phyloP scores from a whole-genome alignment of 176 grass and related monocot species.

The Miscanthus lutarioriparius region DNA sequence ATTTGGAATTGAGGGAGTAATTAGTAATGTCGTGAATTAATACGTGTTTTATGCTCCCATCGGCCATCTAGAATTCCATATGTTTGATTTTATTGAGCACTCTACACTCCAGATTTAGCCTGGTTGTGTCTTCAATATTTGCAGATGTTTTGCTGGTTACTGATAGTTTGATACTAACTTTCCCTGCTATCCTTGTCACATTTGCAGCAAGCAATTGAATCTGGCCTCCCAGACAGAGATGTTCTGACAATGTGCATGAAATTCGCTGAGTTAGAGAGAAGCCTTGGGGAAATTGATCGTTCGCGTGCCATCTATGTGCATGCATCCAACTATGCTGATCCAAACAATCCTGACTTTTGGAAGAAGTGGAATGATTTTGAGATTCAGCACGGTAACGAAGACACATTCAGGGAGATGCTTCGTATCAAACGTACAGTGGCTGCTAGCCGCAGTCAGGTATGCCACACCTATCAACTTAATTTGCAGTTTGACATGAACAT shows the following conservation, averaged over 20 bases:
- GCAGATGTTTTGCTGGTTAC: neutral
- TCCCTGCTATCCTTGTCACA: constrained; percentile 1
- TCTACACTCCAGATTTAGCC: neutral
- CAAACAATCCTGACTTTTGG: constrained; percentile 88
- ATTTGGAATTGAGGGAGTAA: neutral
- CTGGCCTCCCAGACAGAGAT: constrained; percentile 70
- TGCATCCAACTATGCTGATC: constrained; percentile 81
- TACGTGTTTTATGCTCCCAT: neutral
- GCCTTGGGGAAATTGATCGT: constrained; percentile 93
- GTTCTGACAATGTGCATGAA: constrained; percentile 77
- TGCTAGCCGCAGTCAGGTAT: constrained; percentile 88
- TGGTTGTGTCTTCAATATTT: neutral
- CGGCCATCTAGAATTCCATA: neutral
- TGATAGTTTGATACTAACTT: constrained; percentile 33
- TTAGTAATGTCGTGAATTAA: neutral
- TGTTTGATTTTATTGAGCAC: neutral
- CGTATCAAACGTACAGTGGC: constrained; percentile 75
- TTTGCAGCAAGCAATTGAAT: constrained; percentile 76
- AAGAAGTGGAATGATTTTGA: constrained; percentile 98
- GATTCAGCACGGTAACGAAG: constrained; percentile 92
- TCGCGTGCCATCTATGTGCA: constrained; percentile 79
- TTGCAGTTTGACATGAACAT: constrained; percentile 3
- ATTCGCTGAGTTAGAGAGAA: constrained; percentile 87
- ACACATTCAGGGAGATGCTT: constrained; percentile 98
- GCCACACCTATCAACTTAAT: neutral